Evolutionary conservation across 345 rosid species (phyloP), one percentile per base, ranked within the genome.

Genomic region (Sisymbrium altissimum): DNA sequence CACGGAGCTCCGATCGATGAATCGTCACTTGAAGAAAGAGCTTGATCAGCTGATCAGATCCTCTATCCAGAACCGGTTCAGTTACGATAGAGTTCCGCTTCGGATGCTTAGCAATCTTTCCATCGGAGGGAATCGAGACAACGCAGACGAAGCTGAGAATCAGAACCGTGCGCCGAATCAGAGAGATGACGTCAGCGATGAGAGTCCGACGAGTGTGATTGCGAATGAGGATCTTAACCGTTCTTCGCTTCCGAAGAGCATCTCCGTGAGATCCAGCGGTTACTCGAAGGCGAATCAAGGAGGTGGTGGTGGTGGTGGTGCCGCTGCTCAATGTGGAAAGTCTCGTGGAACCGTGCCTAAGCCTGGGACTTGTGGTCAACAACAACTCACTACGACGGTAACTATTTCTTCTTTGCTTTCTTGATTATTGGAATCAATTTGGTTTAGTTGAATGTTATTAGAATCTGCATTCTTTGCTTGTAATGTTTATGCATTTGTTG

Each of bases 191-290:
- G 54, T 72, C 8, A 39, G 79, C 53, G 77, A 67, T 23, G 73
- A 80, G 54, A 80, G 83, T 48, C 86, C 86, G 48, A 73, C 82
- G 46, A 84, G 83, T 61, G 66, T 79, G 35, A 65, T 79, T 54
- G 86, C 80, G 73, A 78, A 49, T 23, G 76, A 76, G 60, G 85
- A 79, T 64, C 74, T 78, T 41, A 80, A 83, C 76, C 78, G 81
- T 23, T 79, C 81, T 21, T 66, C 86, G 50, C 62, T 94, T 15
- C 97, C 96, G 14, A 91, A 91, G 83, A 88, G 91, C 58, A 87
- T 89, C 64, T 89, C 98, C 9, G 92, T 91, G 56, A 81, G 93
- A 74, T 86, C 97, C 41, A 82, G 73, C n/a, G 86, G 83, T 13
- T 85, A 86, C 81, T 67, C 79, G 52, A 87, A 81, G 80, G 52